Conservation (phyloP, 2,329 filamentous ascomycete species). For the Aspergillus pseudoglaucus region DNA sequence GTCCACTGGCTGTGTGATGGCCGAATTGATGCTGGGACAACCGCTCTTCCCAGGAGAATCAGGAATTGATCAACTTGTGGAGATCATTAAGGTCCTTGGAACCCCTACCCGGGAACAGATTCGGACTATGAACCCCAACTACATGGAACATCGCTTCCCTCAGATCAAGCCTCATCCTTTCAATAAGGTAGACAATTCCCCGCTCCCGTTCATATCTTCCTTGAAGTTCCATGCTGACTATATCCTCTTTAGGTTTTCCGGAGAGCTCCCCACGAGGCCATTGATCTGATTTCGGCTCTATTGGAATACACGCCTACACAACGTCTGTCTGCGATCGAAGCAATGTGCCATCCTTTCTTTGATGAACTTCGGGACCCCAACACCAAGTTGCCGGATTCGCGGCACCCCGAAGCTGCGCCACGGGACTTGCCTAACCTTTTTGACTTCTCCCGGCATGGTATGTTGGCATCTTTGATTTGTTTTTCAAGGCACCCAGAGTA, state of each 20-base stretch:
- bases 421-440: slow-evolving; percentile 84
- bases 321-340: slow-evolving; percentile 84
- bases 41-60: slow-evolving; percentile 97
- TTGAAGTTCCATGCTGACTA: slow-evolving; percentile 13
- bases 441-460: slow-evolving; percentile 91
- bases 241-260: slow-evolving; percentile 66
- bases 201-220: not conserved
- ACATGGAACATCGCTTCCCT: slow-evolving; percentile 99
- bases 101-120: slow-evolving; percentile 97
- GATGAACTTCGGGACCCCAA: slow-evolving; percentile 89
- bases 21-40: slow-evolving; percentile 96
- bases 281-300: slow-evolving; percentile 87
- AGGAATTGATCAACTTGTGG: slow-evolving; percentile 94
- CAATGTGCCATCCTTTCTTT: slow-evolving; percentile 98
- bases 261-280: slow-evolving; percentile 86
- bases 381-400: slow-evolving; percentile 88
- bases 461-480: slow-evolving; percentile 27
- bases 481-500: not conserved
- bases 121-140: slow-evolving; percentile 99
- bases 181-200: slow-evolving; percentile 60
- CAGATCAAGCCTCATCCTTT: slow-evolving; percentile 99
- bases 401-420: slow-evolving; percentile 71
- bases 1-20: slow-evolving; percentile 99
- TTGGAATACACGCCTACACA: slow-evolving; percentile 97
- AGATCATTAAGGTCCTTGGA: slow-evolving; percentile 98